Percentiles rank a stretch among this genome's conserved stretches.
These are phyloP conservation scores for Lentinula aciculospora DNA, from an alignment of 768 basidiomycete species.

Conservation along the genomic window DNA sequence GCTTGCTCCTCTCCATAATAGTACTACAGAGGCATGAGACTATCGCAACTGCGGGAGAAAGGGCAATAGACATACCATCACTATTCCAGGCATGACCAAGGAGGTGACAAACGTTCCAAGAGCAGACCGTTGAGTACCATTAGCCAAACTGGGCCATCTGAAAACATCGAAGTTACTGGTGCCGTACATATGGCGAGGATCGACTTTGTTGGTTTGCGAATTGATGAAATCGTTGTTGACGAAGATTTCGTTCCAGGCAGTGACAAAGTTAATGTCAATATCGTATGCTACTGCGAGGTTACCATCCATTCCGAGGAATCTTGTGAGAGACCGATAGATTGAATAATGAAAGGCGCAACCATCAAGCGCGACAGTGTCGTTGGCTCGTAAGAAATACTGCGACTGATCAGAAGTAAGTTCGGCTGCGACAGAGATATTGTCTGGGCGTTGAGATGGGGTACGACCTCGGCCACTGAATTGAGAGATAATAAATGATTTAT, in stretches of 20 bases:
- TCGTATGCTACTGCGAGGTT: constrained; percentile 91
- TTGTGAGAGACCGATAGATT: constrained; percentile 77
- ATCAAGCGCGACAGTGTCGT: constrained; percentile 62
- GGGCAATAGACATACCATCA: constrained; percentile 45
- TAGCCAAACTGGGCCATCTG: constrained; percentile 86
- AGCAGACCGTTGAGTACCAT: constrained; percentile 73
- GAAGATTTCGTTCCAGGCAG: constrained; percentile 90
- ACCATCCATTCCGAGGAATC: constrained; percentile 95
- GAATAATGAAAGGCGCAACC: constrained; percentile 91
- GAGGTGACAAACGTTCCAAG: constrained; percentile 76
- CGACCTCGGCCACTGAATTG: constrained; percentile 76
- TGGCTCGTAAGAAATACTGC: constrained; percentile 78
- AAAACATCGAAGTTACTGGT: constrained; percentile 94
- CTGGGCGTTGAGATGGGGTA: constrained; percentile 63
- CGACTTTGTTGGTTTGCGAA: constrained; percentile 52
- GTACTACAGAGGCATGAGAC: constrained; percentile 76
- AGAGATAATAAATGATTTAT: not conserved
- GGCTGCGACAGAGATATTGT: constrained; percentile 62
- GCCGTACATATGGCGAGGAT: constrained; percentile 88
- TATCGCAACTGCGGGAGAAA: constrained; percentile 48
- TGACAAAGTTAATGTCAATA: constrained; percentile 74
- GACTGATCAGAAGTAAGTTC: constrained; percentile 55
- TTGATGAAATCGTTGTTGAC: constrained; percentile 86
- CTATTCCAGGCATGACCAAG: constrained; percentile 84
- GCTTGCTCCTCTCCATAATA: constrained; percentile 94